Evolutionary conservation across 306 rosid species (phyloP).

Genomic region (Prunus mume): DNA sequence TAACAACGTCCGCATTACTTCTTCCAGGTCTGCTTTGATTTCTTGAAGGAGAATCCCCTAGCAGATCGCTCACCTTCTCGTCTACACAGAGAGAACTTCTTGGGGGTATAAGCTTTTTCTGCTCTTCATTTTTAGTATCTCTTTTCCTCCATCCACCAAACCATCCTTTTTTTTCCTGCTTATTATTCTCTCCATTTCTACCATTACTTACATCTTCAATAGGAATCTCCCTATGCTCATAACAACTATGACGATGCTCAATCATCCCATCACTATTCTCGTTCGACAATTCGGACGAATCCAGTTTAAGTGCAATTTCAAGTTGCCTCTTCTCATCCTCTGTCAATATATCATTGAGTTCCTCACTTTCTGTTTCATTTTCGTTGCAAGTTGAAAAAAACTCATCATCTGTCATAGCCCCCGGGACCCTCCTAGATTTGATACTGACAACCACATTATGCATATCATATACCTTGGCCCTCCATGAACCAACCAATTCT

Average conservation of each 20-base stretch:
- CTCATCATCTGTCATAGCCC: constrained; percentile 95
- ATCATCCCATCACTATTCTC: constrained; percentile 62
- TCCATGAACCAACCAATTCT: constrained; percentile 89
- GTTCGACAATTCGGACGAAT: constrained; percentile 50
- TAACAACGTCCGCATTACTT: constrained; percentile 69
- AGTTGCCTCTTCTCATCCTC: constrained; percentile 93
- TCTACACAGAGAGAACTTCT: constrained; percentile 83
- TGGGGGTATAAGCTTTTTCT: constrained; percentile 64
- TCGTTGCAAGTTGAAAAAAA: constrained; percentile 78
- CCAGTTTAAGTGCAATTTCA: constrained; percentile 79
- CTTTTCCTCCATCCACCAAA: constrained; percentile 95
- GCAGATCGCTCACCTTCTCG: constrained; percentile 84
- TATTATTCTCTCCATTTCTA: constrained; percentile 57
- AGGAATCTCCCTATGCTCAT: constrained; percentile 68
- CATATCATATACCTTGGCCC: constrained; percentile 95
- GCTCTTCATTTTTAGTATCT: constrained; percentile 57
- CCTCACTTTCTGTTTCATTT: constrained; percentile 81
- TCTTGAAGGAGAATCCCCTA: constrained; percentile 67
- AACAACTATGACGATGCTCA: constrained; percentile 69
- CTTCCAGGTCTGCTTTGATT: constrained; percentile 73
- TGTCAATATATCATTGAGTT: constrained; percentile 69
- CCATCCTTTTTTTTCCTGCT: constrained; percentile 93
- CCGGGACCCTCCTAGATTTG: constrained; percentile 92
- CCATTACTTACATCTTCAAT: constrained; percentile 51
- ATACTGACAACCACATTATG: constrained; percentile 94